Percentiles rank a stretch among this genome's conserved stretches.
Evolutionary conservation across 1,139 yeast species (phyloP).

Genomic region (Saccharomyces hybrid): DNA sequence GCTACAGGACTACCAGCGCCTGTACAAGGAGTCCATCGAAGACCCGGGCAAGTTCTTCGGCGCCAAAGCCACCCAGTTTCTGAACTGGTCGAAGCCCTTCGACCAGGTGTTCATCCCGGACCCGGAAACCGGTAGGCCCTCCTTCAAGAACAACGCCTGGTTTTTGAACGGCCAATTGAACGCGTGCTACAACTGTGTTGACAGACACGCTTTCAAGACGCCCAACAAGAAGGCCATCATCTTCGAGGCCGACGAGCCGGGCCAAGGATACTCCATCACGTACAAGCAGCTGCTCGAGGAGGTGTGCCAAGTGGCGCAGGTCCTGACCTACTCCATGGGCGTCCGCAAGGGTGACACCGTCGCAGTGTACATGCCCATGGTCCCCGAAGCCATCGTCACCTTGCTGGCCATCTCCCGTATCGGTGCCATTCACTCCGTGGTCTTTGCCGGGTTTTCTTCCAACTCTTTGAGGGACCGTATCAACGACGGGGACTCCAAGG

Average conservation of each 20-base stretch:
- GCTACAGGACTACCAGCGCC: slow-evolving; percentile 47
- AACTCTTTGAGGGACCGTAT: slow-evolving; percentile 72
- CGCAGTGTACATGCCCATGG: slow-evolving; percentile 82
- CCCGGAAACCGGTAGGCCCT: slow-evolving; percentile 35
- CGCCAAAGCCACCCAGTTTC: slow-evolving; percentile 46
- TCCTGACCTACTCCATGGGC: slow-evolving; percentile 51
- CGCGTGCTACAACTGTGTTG: slow-evolving; percentile 72
- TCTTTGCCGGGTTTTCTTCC: slow-evolving; percentile 77
- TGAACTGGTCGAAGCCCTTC: slow-evolving; percentile 61
- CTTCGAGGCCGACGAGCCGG: slow-evolving; percentile 74
- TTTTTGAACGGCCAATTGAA: slow-evolving; percentile 70
- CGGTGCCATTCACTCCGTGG: slow-evolving; percentile 79
- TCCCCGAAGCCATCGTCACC: slow-evolving; percentile 71
- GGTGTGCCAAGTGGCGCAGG: slow-evolving; percentile 64
- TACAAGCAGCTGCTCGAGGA: slow-evolving; percentile 66
- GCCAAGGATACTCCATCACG: slow-evolving; percentile 54
- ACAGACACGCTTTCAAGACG: slow-evolving; percentile 65
- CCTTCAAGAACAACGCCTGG: slow-evolving; percentile 67
- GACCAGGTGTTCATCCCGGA: slow-evolving; percentile 51
- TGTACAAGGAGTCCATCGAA: slow-evolving; percentile 62
- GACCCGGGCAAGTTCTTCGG: slow-evolving; percentile 63
- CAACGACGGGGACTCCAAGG: slow-evolving; percentile 63
- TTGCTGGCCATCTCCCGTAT: slow-evolving; percentile 67
- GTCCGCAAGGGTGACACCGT: slow-evolving; percentile 79
- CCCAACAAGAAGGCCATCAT: slow-evolving; percentile 72